Conservation (phyloP, 495 filamentous ascomycete genomes). For the Diplogelasinospora grovesii region DNA sequence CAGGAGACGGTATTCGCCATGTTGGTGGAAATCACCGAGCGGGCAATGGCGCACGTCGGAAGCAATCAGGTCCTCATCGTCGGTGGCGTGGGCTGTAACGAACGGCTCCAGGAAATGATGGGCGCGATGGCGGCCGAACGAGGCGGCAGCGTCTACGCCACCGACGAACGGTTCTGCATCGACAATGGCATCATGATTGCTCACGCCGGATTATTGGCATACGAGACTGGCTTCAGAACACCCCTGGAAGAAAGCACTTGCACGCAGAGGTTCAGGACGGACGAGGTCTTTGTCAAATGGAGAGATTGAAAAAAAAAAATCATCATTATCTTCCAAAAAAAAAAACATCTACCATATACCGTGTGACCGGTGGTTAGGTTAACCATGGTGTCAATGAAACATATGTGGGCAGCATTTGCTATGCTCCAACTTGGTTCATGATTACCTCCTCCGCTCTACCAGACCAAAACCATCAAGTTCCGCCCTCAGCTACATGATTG, state of each 20-base stretch:
- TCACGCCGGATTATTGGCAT: slow-evolving; percentile 85
- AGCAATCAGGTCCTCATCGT: slow-evolving; percentile 88
- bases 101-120: slow-evolving; percentile 98
- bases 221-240: slow-evolving; percentile 68
- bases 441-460: too few species aligned
- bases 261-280: slow-evolving; percentile 92
- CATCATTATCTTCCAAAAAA: background rate
- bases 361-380: too few species aligned
- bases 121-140: slow-evolving; percentile 87
- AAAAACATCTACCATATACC: slow-evolving; percentile 2
- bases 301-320: slow-evolving; percentile 70
- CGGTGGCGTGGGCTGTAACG: slow-evolving; percentile 97
- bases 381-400: too few species aligned
- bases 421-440: too few species aligned
- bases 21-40: slow-evolving; percentile 97
- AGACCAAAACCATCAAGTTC: too few species aligned
- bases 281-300: slow-evolving; percentile 91
- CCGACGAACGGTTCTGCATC: slow-evolving; percentile 95
- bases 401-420: too few species aligned
- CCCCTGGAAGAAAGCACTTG: slow-evolving; percentile 74
- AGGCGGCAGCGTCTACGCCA: slow-evolving; percentile 86
- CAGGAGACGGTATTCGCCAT: slow-evolving; percentile 95
- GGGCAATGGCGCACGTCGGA: slow-evolving; percentile 96
- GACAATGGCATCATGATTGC: slow-evolving; percentile 99
- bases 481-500: too few species aligned